Base-by-base conservation (phyloP, 805 yeast genomes). In the Metahyphopichia silvanorum region DNA sequence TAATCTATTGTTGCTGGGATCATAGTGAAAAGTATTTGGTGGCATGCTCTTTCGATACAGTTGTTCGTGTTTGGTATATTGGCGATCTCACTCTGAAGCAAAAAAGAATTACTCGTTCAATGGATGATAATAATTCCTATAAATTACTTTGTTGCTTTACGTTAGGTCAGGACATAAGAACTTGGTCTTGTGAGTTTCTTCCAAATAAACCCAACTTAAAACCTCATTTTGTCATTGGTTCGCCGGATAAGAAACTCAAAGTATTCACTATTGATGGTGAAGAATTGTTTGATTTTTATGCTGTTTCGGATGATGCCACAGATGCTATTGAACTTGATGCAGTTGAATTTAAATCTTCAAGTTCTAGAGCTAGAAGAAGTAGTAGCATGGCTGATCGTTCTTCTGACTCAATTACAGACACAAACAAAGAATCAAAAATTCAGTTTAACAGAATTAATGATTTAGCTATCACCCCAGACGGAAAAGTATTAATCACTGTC, bases 1-100 rank as follows among this genome's bases (percentile, higher is more conserved):
- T 86, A 4, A 69, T 82, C 27, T 81, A 78, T 47, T 67, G 82
- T 14, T 69, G 84, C 7, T 89, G 95, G 83, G 85, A 89, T 3
- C 80, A 80, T 0, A 79, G 80, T 46, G 89, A 86, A 47, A 49
- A 69, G 5, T 73, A 71, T 46, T 41, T 89, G 16, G 73, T 88
- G 7, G 74, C 87, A 4, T 79, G 93, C 36, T 76, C 89, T 6
- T 72, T 81, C 43, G 95, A 86, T 55, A 77, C 79, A 19, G 66
- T 71, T 9, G 79, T 86, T 5, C 71, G 79, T 31, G 62, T 89
- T 2, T 86, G 94, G 86, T 77, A 77, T 44, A 60, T 81, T 2
- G 56, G 53, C 6, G 58, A 45, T n/a, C 38, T 64, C 23, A 47
- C 50, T 9, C 10, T 17, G 11, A 24, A 25, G 6, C 40, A 39